Evolutionary conservation across 1,284 basidiomycete species (phyloP).

Genomic region (Kalmanozyma brasiliensis): DNA sequence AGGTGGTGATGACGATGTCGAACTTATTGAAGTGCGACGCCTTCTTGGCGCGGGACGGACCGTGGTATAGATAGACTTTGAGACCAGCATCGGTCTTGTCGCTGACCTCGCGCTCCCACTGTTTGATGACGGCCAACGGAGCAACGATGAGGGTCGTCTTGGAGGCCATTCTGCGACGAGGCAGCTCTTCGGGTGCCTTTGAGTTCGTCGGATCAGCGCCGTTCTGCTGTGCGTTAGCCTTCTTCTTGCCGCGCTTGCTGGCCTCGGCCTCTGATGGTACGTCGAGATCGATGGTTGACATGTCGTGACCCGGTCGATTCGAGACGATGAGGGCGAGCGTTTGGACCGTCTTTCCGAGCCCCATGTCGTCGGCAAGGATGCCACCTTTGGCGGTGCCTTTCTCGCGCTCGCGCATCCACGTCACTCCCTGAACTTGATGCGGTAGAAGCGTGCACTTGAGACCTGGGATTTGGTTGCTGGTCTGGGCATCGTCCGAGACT

Average conservation of each 20-base stretch:
- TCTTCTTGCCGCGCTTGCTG: conserved; percentile 19
- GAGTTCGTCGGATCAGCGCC: conserved; percentile 5
- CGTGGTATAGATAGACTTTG: conserved; percentile 63
- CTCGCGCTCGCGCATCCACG: conserved; percentile 89
- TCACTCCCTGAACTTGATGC: conserved; percentile 84
- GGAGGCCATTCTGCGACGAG: conserved; percentile 30
- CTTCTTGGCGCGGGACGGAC: conserved; percentile 49
- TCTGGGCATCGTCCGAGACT: conserved; percentile 31
- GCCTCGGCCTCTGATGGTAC: conserved; percentile 14
- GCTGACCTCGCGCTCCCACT: conserved; percentile 88
- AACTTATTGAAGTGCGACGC: conserved; percentile 43
- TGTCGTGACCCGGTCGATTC: conserved; percentile 77
- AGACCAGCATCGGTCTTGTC: conserved; percentile 74
- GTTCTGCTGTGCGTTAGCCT: not conserved
- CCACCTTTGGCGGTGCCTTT: conserved; percentile 79
- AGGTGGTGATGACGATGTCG: conserved; percentile 65
- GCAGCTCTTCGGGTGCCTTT: conserved; percentile 13
- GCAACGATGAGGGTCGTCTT: conserved; percentile 64
- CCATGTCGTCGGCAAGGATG: conserved; percentile 92
- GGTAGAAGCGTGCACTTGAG: conserved; percentile 78
- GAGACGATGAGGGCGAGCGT: conserved; percentile 91
- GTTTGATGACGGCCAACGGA: conserved; percentile 78
- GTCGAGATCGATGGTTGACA: conserved; percentile 82
- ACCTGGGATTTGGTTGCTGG: conserved; percentile 40
- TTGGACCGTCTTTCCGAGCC: conserved; percentile 88